Evolutionary conservation across 1,284 basidiomycete species (phyloP).

Genomic region (Taiwanofungus camphoratus): DNA sequence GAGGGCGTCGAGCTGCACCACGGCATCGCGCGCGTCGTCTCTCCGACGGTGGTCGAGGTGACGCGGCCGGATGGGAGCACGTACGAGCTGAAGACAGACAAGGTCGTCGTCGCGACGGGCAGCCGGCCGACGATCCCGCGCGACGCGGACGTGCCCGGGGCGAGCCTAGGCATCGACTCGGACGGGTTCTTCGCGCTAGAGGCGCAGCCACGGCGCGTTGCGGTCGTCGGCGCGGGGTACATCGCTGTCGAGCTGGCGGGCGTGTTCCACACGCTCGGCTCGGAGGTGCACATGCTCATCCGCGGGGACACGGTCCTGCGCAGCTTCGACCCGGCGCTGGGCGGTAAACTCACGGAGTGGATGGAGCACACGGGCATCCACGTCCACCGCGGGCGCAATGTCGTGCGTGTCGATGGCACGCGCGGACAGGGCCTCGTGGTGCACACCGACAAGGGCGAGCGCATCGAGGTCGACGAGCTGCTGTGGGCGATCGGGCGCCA

Average conservation of each 20-base stretch:
- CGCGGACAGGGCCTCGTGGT: constrained; percentile 66
- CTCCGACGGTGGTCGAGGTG: constrained; percentile 63
- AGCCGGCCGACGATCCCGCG: constrained; percentile 80
- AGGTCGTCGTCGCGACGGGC: constrained; percentile 83
- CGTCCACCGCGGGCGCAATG: constrained; percentile 76
- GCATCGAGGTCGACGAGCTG: constrained; percentile 81
- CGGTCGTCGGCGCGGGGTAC: constrained; percentile 94
- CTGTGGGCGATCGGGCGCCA: constrained; percentile 95
- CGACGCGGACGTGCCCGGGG: constrained; percentile 83
- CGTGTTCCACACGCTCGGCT: constrained; percentile 81
- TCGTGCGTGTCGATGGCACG: constrained; percentile 74
- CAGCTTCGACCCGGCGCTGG: constrained; percentile 87
- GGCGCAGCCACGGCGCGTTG: constrained; percentile 89
- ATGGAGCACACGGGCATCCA: constrained; percentile 91
- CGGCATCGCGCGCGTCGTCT: constrained; percentile 74
- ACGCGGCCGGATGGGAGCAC: constrained; percentile 54
- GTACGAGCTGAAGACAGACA: constrained; percentile 69
- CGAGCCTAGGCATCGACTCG: constrained; percentile 84
- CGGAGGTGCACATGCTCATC: constrained; percentile 90
- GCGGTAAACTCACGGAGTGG: constrained; percentile 88
- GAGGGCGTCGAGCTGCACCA: constrained; percentile 88
- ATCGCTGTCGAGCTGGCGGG: constrained; percentile 95
- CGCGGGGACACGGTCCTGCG: constrained; percentile 87
- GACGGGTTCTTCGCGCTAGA: constrained; percentile 96
- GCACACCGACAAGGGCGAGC: constrained; percentile 64